A percentile compares a stretch with the other conserved stretches of the same genome.
phyloP scores from a whole-genome alignment of 345 rosid species.

The Eucalyptus polyanthemos region DNA sequence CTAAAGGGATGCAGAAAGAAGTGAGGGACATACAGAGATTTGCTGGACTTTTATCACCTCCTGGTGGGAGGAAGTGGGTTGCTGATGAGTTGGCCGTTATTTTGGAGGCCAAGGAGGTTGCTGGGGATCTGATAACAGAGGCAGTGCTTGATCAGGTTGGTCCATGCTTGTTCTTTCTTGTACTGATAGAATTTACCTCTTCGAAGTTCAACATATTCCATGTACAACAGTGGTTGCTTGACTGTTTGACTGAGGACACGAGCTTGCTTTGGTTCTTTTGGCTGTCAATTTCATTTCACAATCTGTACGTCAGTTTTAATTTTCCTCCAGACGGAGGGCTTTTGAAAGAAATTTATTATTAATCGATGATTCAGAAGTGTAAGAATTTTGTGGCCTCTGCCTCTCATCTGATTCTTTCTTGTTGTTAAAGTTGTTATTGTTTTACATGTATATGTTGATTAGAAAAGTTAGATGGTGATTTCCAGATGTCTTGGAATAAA shows the following conservation, averaged over 20 bases:
- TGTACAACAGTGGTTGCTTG: not conserved
- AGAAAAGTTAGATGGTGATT: not conserved
- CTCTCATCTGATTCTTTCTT: not conserved
- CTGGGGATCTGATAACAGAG: constrained; percentile 86
- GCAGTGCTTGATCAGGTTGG: constrained; percentile 83
- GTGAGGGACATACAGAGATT: constrained; percentile 74
- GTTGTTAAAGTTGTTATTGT: not conserved
- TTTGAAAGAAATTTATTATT: not conserved
- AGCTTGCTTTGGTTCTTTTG: not conserved
- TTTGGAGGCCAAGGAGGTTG: constrained; percentile 86
- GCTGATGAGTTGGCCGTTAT: constrained; percentile 58
- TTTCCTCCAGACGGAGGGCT: not conserved
- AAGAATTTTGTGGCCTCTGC: not conserved
- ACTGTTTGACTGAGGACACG: not conserved
- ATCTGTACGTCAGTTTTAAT: not conserved
- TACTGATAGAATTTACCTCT: not conserved
- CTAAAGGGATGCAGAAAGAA: constrained; percentile 79
- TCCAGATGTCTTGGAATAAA: not conserved
- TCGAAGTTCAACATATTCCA: not conserved
- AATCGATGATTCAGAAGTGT: not conserved
- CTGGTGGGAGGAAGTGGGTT: constrained; percentile 77
- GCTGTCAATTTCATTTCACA: not conserved
- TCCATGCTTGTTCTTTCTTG: not conserved
- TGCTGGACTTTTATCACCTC: constrained; percentile 26
- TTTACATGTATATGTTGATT: not conserved